A percentile compares a stretch with the other conserved stretches of the same genome.
Conservation (phyloP, 371 early-diverging fungal species). For the Scutellospora calospora region DNA sequence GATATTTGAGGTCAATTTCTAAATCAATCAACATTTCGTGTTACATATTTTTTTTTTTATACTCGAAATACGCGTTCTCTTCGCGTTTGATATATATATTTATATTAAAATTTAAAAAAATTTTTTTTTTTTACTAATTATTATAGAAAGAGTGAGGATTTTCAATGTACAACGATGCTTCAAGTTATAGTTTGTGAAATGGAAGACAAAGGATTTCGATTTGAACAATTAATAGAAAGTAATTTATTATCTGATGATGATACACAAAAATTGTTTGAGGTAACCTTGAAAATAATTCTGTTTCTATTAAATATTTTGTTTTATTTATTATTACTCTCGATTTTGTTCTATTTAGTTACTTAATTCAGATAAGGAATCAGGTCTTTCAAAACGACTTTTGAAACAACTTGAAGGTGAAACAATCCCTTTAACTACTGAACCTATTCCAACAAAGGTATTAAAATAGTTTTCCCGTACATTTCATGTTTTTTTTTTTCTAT, state of each 20-base stretch:
- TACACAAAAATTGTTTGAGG: not conserved
- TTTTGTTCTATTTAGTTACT: not conserved
- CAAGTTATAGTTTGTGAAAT: constrained; percentile 4
- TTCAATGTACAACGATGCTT: not conserved
- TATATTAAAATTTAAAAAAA: not conserved
- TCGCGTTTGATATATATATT: not conserved
- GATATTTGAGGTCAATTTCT: constrained; percentile 68
- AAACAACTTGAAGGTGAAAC: not conserved
- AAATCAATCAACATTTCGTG: not conserved
- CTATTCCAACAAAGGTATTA: constrained; percentile 1
- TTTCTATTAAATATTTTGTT: not conserved
- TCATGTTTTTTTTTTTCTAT: too few relatives aligned
- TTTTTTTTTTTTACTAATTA: not conserved
- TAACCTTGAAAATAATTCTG: not conserved
- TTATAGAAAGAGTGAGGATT: not conserved
- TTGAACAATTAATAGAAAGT: constrained; percentile 30
- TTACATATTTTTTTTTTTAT: not conserved
- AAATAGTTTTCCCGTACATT: not conserved
- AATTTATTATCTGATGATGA: constrained; percentile 27
- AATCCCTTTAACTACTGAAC: not conserved
- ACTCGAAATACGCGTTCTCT: not conserved
- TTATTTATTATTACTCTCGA: too few relatives aligned
- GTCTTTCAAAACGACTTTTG: not conserved
- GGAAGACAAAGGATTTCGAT: not conserved
- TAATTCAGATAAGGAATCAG: not conserved